Conservation (phyloP, 2,329 filamentous ascomycete species). For the Mycosphaerella arachidis region DNA sequence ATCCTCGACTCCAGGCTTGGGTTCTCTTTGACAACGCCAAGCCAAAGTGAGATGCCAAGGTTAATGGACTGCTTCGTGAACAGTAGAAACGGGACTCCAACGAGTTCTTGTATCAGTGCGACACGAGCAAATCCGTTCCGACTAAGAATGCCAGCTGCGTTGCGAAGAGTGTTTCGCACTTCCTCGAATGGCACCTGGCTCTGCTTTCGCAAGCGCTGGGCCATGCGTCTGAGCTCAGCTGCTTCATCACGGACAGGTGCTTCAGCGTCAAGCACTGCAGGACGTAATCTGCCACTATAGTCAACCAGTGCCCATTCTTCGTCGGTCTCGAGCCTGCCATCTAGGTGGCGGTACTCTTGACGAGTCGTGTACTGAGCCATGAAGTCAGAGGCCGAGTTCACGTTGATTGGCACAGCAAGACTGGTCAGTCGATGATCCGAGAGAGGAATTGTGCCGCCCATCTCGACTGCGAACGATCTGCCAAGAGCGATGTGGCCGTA, state of each 20-base stretch:
- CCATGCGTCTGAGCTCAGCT: slow-evolving; percentile 64
- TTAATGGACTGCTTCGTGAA: slow-evolving; percentile 96
- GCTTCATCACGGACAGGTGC: slow-evolving; percentile 44
- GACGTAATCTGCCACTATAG: slow-evolving; percentile 22
- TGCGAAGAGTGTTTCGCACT: slow-evolving; percentile 73
- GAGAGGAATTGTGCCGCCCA: slow-evolving; percentile 79
- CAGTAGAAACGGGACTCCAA: slow-evolving; percentile 85
- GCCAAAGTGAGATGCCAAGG: slow-evolving; percentile 90
- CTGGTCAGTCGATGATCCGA: slow-evolving; percentile 82
- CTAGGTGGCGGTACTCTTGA: slow-evolving; percentile 88
- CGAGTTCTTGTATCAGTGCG: slow-evolving; percentile 77
- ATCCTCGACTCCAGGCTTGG: slow-evolving; percentile 81
- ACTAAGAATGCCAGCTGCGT: slow-evolving; percentile 82
- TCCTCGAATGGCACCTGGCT: slow-evolving; percentile 68
- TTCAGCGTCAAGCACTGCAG: slow-evolving; percentile 9
- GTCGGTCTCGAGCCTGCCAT: slow-evolving; percentile 45
- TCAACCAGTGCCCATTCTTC: slow-evolving; percentile 31
- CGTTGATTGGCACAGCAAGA: slow-evolving; percentile 69
- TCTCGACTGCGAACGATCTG: slow-evolving; percentile 87
- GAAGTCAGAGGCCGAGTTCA: slow-evolving; percentile 94
- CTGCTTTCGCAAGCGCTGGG: slow-evolving; percentile 64
- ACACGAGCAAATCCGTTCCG: slow-evolving; percentile 70
- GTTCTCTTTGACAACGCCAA: slow-evolving; percentile 95
- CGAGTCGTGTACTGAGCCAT: slow-evolving; percentile 95
- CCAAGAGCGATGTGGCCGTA: slow-evolving; percentile 91